These are phyloP conservation scores for Metschnikowia shivogae DNA, from an alignment of 805 yeast species.

Conservation along the genomic window DNA sequence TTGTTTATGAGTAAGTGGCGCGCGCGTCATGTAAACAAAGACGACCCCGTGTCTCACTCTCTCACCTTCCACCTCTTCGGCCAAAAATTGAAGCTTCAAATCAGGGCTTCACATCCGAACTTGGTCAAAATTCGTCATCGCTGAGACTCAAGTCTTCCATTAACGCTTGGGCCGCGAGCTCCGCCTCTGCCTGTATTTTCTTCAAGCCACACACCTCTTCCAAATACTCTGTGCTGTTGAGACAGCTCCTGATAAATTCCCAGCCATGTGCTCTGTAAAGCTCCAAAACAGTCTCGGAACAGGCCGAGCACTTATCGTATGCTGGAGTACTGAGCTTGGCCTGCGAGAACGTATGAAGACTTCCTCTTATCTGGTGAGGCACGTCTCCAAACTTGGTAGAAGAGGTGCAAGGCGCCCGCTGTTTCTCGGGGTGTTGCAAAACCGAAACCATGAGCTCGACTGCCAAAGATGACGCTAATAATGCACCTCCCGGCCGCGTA, in stretches of 20 bases:
- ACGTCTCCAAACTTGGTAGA: conserved; percentile 54
- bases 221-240: conserved; percentile 61
- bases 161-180: conserved; percentile 37
- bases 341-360: conserved; percentile 60
- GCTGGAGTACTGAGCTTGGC: conserved; percentile 66
- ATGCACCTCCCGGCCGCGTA: conserved; percentile 93
- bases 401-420: conserved; percentile 38
- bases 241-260: conserved; percentile 73
- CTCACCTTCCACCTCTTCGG: background rate
- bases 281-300: conserved; percentile 59
- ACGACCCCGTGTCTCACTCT: background rate
- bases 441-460: conserved; percentile 77
- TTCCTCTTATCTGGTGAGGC: conserved; percentile 93
- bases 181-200: conserved; percentile 69
- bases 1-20: conserved; percentile 4
- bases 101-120: no score
- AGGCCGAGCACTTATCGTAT: conserved; percentile 81
- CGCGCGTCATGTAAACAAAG: conserved; percentile 6
- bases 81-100: no score
- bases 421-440: conserved; percentile 59
- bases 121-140: conserved; percentile 10
- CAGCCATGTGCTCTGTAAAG: conserved; percentile 58
- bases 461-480: conserved; percentile 80
- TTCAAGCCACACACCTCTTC: conserved; percentile 79
- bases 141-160: conserved; percentile 20